A percentile compares a stretch with the other conserved stretches of the same genome.
Evolutionary conservation across 495 filamentous ascomycete genomes (phyloP).

Genomic region (Pyrenula massariospora): DNA sequence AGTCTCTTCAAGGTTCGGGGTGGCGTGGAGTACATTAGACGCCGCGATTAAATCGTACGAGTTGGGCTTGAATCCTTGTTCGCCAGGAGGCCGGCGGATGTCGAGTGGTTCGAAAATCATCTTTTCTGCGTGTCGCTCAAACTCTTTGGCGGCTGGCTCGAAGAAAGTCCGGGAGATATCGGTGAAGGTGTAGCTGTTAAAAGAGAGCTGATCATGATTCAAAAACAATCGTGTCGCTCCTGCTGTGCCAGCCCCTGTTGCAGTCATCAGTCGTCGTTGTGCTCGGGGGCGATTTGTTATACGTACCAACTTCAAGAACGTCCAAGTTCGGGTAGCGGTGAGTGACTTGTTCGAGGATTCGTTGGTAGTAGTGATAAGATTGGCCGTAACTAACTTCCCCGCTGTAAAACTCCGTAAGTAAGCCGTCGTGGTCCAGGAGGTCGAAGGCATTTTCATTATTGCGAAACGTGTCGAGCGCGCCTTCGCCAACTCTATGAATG

Average conservation of each 20-base stretch:
- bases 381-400: slow-evolving; percentile 8
- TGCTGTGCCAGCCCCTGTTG: slow-evolving; percentile 30
- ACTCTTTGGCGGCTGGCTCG: slow-evolving; percentile 26
- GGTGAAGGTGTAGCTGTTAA: slow-evolving; percentile 29
- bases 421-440: neutral
- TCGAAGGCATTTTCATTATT: neutral
- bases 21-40: slow-evolving; percentile 40
- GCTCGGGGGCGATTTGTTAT: neutral
- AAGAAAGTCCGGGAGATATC: slow-evolving; percentile 43
- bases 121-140: slow-evolving; percentile 14
- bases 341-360: slow-evolving; percentile 15
- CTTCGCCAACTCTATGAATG: neutral
- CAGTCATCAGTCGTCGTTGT: neutral
- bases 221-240: slow-evolving; percentile 31
- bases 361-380: slow-evolving; percentile 6
- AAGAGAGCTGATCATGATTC: neutral
- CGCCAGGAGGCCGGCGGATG: slow-evolving; percentile 20
- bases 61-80: slow-evolving; percentile 29
- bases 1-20: slow-evolving; percentile 21
- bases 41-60: slow-evolving; percentile 40
- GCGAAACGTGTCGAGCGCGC: neutral
- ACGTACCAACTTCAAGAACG: slow-evolving; percentile 32
- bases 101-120: slow-evolving; percentile 34
- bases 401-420: slow-evolving; percentile 19
- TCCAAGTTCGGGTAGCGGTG: slow-evolving; percentile 25